Conservation (phyloP, 2,329 filamentous ascomycete genomes). For the Rhinocladiella similis region DNA sequence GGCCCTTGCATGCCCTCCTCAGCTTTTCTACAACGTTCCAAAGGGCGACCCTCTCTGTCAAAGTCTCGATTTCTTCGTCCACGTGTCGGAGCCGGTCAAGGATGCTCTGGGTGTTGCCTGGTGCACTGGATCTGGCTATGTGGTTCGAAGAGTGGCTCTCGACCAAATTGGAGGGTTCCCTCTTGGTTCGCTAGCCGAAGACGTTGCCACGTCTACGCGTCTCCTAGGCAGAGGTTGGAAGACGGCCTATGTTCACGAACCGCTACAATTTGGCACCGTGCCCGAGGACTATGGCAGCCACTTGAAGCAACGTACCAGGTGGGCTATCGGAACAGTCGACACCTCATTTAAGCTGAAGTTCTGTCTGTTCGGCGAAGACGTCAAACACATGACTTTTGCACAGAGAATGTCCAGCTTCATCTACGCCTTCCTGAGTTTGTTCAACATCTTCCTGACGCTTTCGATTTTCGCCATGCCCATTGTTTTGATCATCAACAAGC, state of each 20-base stretch:
- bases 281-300: conserved; percentile 40
- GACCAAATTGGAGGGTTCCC: conserved; percentile 35
- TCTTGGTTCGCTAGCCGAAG: conserved; percentile 35
- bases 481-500: conserved; percentile 58
- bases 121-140: conserved; percentile 36
- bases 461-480: conserved; percentile 61
- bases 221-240: conserved; percentile 34
- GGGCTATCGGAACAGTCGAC: conserved; percentile 53
- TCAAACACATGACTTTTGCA: conserved; percentile 55
- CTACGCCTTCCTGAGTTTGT: conserved; percentile 57
- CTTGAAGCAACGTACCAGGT: conserved; percentile 41
- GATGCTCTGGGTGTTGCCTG: conserved; percentile 33
- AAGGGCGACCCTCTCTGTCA: conserved; percentile 32
- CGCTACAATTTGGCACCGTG: conserved; percentile 34
- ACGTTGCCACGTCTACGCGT: conserved; percentile 33
- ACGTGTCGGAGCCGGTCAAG: conserved; percentile 33
- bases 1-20: conserved; percentile 39
- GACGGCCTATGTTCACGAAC: conserved; percentile 32
- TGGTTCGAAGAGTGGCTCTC: conserved; percentile 32
- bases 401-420: conserved; percentile 62
- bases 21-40: conserved; percentile 35
- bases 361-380: conserved; percentile 56
- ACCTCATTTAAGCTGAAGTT: conserved; percentile 62
- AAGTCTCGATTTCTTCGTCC: conserved; percentile 34
- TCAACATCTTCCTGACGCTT: conserved; percentile 56